A percentile compares a stretch with the other conserved stretches of the same genome.
Conservation (phyloP, 1,284 basidiomycete genomes). For the Psilocybe mexicana region DNA sequence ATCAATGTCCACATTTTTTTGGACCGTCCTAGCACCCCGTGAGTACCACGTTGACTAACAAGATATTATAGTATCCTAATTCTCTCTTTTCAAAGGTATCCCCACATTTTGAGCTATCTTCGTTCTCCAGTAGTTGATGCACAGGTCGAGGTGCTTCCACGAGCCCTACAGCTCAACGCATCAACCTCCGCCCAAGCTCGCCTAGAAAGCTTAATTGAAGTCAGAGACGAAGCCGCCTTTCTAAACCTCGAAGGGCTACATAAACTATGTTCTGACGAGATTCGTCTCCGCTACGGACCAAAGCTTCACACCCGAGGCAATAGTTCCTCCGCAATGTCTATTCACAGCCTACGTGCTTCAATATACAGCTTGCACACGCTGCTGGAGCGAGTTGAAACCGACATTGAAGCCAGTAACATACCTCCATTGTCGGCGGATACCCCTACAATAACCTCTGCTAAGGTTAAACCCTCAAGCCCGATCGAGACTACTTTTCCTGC, state of each 20-base stretch:
- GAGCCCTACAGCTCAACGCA: constrained; percentile 52
- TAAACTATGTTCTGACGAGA: constrained; percentile 65
- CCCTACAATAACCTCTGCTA: background rate
- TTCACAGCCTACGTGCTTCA: constrained; percentile 48
- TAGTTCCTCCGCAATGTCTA: constrained; percentile 34
- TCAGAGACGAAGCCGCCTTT: constrained; percentile 73
- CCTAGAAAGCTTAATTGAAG: constrained; percentile 65
- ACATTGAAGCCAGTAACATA: background rate
- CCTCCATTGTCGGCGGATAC: constrained; percentile 4
- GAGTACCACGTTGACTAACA: constrained; percentile 34
- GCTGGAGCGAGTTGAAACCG: constrained; percentile 40
- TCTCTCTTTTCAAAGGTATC: constrained; percentile 48
- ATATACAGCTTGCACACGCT: constrained; percentile 49
- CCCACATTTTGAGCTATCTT: constrained; percentile 69
- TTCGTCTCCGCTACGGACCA: constrained; percentile 46
- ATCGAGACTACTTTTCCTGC: constrained; percentile 14
- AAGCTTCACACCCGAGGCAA: constrained; percentile 38
- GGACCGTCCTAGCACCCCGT: constrained; percentile 79
- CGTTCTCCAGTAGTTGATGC: constrained; percentile 51
- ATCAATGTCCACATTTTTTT: constrained; percentile 70
- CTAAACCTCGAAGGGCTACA: constrained; percentile 64
- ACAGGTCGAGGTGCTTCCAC: constrained; percentile 56
- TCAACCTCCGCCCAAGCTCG: constrained; percentile 42
- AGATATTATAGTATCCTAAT: constrained; percentile 1
- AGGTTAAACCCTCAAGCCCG: background rate